Percentiles rank a stretch among this genome's conserved stretches.
These are phyloP conservation scores for Entomortierella parvispora DNA, from an alignment of 192 early-diverging fungal species.

Conservation along the genomic window DNA sequence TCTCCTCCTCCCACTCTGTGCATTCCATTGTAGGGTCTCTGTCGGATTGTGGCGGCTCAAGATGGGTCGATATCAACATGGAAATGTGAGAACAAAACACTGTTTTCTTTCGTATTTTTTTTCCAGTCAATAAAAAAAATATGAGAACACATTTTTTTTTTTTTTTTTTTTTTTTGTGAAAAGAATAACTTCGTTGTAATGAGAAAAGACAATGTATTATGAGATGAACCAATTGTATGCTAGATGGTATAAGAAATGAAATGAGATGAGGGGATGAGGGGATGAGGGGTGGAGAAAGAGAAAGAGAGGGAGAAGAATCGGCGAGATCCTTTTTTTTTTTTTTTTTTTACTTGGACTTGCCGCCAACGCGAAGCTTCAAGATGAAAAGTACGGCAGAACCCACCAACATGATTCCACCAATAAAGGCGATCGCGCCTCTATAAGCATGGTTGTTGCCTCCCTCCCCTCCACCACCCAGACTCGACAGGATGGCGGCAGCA, in stretches of 20 bases:
- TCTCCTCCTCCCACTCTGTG: no score
- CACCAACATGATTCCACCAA: conserved; percentile 33
- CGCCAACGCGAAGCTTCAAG: conserved; percentile 29
- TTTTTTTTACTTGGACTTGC: conserved; percentile 9
- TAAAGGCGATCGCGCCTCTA: conserved; percentile 29
- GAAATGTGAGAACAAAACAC: conserved; percentile 2
- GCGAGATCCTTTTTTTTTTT: background rate
- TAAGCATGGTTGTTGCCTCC: conserved; percentile 5
- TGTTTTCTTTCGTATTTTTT: background rate
- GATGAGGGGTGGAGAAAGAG: no score
- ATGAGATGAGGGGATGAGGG: no score
- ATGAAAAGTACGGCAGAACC: conserved; percentile 16
- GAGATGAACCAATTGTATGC: no score
- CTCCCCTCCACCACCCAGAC: conserved; percentile 1
- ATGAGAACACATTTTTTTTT: background rate
- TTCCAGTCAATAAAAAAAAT: background rate
- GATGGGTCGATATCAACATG: conserved; percentile 47
- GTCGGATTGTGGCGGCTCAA: conserved; percentile 29
- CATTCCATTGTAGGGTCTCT: no score
- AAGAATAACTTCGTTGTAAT: background rate
- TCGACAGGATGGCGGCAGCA: conserved; percentile 36
- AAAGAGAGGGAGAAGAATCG: background rate
- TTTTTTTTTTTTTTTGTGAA: no score
- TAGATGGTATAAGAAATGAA: no score
- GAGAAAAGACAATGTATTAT: no score